A percentile compares a stretch with the other conserved stretches of the same genome.
Conservation (phyloP, 2,329 filamentous ascomycete species). For the Venturia oleaginea region DNA sequence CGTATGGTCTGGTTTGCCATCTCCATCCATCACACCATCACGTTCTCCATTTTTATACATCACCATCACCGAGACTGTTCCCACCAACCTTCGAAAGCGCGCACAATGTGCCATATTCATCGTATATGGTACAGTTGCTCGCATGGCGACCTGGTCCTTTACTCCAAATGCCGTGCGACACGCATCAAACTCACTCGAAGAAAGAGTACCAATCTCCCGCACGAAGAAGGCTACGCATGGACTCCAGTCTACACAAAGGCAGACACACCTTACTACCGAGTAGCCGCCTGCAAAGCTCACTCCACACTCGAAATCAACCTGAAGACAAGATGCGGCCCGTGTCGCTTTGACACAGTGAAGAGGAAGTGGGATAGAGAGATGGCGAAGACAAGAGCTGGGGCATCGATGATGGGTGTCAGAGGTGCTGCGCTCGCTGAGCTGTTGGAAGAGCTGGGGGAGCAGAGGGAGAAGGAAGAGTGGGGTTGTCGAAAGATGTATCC, state of each 20-base stretch:
- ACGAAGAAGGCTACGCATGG: background rate
- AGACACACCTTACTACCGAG: background rate
- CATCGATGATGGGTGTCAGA: background rate
- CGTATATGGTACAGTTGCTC: background rate
- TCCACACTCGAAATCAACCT: background rate
- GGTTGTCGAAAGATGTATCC: background rate
- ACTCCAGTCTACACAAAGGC: background rate
- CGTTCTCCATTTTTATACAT: background rate
- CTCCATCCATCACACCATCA: background rate
- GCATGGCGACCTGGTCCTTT: background rate
- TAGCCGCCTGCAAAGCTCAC: constrained; percentile 1
- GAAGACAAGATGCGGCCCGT: background rate
- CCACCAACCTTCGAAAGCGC: background rate
- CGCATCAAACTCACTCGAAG: background rate
- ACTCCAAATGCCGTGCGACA: background rate
- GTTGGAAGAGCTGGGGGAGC: background rate
- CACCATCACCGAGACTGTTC: too few species aligned
- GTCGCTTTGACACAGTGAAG: background rate
- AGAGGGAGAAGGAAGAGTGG: constrained; percentile 5
- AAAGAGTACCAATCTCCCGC: background rate
- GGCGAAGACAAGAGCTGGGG: background rate
- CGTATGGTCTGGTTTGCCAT: background rate
- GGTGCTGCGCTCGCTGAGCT: background rate
- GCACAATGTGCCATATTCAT: constrained; percentile 2
- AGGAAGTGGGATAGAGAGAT: background rate